Percentiles rank a stretch among this genome's conserved stretches.
These are phyloP conservation scores for Bombardia bombarda DNA, from an alignment of 495 filamentous ascomycete genomes.

Conservation along the genomic window DNA sequence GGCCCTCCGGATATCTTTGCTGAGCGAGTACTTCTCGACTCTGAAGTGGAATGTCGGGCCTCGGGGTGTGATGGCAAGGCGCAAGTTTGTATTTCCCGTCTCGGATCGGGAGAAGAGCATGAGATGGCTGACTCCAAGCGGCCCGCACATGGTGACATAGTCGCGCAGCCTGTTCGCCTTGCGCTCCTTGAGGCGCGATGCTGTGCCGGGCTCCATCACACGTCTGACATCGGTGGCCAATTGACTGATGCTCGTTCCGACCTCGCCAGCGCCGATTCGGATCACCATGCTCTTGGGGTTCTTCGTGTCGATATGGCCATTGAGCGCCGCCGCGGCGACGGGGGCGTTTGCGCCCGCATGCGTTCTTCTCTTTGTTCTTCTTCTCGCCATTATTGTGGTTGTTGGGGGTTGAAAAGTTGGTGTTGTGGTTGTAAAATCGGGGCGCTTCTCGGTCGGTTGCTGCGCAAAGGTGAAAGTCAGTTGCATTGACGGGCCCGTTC, in stretches of 20 bases:
- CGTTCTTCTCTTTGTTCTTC: conserved; percentile 82
- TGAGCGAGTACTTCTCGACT: conserved; percentile 93
- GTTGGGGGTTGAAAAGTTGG: conserved; percentile 5
- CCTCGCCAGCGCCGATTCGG: conserved; percentile 87
- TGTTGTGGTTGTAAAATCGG: conserved; percentile 1
- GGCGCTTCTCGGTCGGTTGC: conserved; percentile 1
- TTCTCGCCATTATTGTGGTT: conserved; percentile 59
- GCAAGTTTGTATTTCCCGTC: conserved; percentile 85
- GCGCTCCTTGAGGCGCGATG: conserved; percentile 78
- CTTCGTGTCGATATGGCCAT: conserved; percentile 38
- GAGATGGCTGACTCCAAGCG: conserved; percentile 87
- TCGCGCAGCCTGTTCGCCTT: conserved; percentile 84
- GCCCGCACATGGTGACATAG: conserved; percentile 92
- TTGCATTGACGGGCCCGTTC: neutral
- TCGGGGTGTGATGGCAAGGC: conserved; percentile 79
- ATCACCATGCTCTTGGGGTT: conserved; percentile 97
- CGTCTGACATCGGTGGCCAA: conserved; percentile 82
- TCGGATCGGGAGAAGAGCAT: conserved; percentile 88
- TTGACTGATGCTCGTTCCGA: conserved; percentile 85
- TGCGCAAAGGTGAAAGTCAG: neutral
- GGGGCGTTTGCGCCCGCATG: conserved; percentile 66
- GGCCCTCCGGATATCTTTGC: conserved; percentile 77
- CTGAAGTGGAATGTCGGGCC: conserved; percentile 91
- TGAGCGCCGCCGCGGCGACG: conserved; percentile 20
- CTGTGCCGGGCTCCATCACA: conserved; percentile 95